These are phyloP conservation scores for Podaxis sp. DNA, from an alignment of 768 basidiomycete species.

Conservation along the genomic window DNA sequence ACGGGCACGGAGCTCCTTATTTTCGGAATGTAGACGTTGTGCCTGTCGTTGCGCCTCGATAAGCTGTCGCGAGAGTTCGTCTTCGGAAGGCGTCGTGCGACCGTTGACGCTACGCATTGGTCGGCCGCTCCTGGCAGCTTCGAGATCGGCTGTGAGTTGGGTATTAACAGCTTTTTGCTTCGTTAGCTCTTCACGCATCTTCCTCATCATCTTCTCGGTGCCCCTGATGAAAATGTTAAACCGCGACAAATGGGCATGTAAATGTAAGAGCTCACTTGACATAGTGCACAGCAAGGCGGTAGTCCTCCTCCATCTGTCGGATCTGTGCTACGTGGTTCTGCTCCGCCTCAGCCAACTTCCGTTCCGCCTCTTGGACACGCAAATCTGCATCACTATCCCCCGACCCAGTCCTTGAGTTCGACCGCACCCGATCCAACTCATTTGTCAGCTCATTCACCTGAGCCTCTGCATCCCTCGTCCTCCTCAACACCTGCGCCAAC, in stretches of 20 bases:
- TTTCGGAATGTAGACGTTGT: constrained; percentile 69
- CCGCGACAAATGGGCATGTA: not conserved
- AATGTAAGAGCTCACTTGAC: constrained; percentile 69
- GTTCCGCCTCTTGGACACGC: constrained; percentile 65
- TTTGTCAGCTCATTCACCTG: constrained; percentile 62
- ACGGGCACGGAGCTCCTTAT: constrained; percentile 71
- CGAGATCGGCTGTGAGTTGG: constrained; percentile 81
- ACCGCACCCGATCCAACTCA: constrained; percentile 65
- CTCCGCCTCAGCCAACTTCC: constrained; percentile 77
- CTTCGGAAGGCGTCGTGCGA: constrained; percentile 73
- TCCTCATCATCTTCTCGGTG: constrained; percentile 96
- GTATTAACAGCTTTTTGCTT: constrained; percentile 86
- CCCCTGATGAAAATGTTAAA: constrained; percentile 51
- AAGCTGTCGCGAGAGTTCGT: constrained; percentile 77
- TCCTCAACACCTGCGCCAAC: constrained; percentile 59
- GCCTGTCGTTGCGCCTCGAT: constrained; percentile 75
- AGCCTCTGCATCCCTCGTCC: constrained; percentile 73
- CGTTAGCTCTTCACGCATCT: constrained; percentile 92
- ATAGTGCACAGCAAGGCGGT: constrained; percentile 95
- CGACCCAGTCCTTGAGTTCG: constrained; percentile 23
- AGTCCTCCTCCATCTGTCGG: constrained; percentile 91
- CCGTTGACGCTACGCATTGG: constrained; percentile 63
- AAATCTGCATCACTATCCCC: constrained; percentile 29
- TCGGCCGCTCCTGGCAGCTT: constrained; percentile 59
- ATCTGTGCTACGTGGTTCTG: constrained; percentile 74